Evolutionary conservation across 1,284 basidiomycete species (phyloP), one percentile per base, ranked within the genome.

Genomic region (Boletus semigastroideus): DNA sequence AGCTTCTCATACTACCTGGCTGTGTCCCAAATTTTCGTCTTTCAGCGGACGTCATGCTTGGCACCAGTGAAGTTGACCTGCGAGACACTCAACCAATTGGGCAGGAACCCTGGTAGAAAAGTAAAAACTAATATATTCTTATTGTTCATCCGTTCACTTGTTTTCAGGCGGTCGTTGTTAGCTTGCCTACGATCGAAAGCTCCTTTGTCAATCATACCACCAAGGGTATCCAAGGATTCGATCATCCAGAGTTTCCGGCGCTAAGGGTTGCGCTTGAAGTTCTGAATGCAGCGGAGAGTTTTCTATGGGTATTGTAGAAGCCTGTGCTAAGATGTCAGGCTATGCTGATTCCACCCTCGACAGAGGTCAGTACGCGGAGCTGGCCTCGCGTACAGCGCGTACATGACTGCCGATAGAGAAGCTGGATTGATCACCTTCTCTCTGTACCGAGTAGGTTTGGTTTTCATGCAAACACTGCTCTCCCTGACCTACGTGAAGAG

Each of bases 211-310:
- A 79, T 25, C 90, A 96, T 66, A 87, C 85, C 13, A 81, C 91
- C 0, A 91, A 87, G 64, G 87, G 89, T 37, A 84, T 93, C 42
- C 74, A 78, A 64, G 92, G 92, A 16, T 94, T 89, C 67, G 70
- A 83, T 55, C 87, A 98, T 67, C 83, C 88, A 1, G 93, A 98
- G 58, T 87, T 87, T 53, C 89, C 96, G 1, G 89, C 90, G 14
- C 73, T 98, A 31, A 82, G 86, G 31, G 82, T 99, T n/a, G 87
- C 94, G 1, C 73, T 89, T 8, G 89, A 94, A 56, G 84, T 95
- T 5, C 75, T 99, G 44, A 98, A 98, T 61, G 96, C 94, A 3
- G 87, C 94, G 46, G 97, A 99, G 74, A 90, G 90, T 58, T 98
- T 89, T 70, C 82, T 99, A 52, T 99, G 97, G 96, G 89, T 90